phyloP scores from a whole-genome alignment of 2,329 filamentous ascomycete genomes.

The Fusarium fracticaudum region DNA sequence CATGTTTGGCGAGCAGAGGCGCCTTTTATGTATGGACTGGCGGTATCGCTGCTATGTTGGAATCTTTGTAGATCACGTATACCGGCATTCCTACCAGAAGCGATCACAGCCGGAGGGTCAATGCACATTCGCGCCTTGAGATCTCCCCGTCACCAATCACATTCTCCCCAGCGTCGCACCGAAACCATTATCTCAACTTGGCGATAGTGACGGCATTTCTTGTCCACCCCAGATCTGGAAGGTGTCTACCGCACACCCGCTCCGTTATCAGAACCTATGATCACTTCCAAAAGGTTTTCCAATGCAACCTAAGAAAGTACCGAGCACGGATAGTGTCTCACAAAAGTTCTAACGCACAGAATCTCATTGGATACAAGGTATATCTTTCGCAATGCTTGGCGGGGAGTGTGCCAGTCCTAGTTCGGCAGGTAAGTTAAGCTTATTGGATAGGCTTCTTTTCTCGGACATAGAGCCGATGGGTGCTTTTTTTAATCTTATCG shows the following conservation, averaged over 20 bases:
- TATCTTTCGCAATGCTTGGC: constrained; percentile 7
- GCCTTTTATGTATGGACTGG: neutral
- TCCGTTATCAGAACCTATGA: neutral
- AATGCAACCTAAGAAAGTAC: neutral
- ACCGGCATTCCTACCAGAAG: neutral
- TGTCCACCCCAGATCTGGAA: constrained; percentile 21
- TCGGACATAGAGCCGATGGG: neutral
- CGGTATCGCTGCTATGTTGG: too few relatives aligned
- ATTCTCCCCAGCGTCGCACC: neutral
- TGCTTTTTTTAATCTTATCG: constrained; percentile 15
- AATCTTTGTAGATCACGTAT: neutral
- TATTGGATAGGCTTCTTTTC: constrained; percentile 3
- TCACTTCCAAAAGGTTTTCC: neutral
- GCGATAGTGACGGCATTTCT: constrained; percentile 11
- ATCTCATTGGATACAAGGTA: neutral
- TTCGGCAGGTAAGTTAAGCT: constrained; percentile 14
- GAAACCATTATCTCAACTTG: constrained; percentile 18
- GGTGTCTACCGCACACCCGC: neutral
- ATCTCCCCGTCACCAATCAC: constrained; percentile 6
- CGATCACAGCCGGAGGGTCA: neutral
- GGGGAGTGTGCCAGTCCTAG: neutral
- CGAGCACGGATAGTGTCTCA: neutral
- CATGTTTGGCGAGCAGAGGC: neutral
- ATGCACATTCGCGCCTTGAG: neutral
- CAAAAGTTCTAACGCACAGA: constrained; percentile 8